Evolutionary conservation across 2,329 filamentous ascomycete genomes (phyloP).

Genomic region (Penicillium capsulatum): DNA sequence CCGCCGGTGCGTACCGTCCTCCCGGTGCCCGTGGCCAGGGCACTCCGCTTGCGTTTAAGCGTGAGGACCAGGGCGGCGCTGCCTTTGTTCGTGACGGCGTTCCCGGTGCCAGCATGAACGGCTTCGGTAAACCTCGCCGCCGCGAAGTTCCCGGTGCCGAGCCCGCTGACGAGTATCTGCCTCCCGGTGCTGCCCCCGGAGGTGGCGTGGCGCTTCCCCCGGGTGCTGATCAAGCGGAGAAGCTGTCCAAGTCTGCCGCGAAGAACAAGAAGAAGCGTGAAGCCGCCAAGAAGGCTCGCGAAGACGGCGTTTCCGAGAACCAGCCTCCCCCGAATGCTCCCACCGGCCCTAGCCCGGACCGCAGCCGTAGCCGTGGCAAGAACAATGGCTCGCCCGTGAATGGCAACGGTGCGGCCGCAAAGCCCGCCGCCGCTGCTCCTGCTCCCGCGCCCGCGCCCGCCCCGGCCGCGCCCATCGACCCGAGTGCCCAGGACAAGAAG

Average conservation of each 20-base stretch:
- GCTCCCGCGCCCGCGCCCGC: conserved; percentile 24
- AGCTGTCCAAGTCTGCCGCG: conserved; percentile 73
- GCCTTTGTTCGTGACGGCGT: conserved; percentile 80
- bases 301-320: conserved; percentile 45
- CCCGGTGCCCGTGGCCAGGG: conserved; percentile 84
- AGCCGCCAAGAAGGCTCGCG: conserved; percentile 84
- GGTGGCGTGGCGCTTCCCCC: conserved; percentile 63
- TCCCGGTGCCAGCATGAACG: conserved; percentile 61
- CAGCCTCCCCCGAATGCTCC: conserved; percentile 27
- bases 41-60: conserved; percentile 92
- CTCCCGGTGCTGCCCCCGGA: conserved; percentile 65
- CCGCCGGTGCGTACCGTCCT: conserved; percentile 92
- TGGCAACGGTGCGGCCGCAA: conserved; percentile 26
- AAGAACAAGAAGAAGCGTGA: conserved; percentile 99
- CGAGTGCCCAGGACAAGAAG: conserved; percentile 85
- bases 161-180: conserved; percentile 57
- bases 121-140: conserved; percentile 70
- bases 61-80: conserved; percentile 91
- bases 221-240: conserved; percentile 60
- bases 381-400: conserved; percentile 31
- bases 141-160: conserved; percentile 87
- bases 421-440: conserved; percentile 21
- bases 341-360: conserved; percentile 56
- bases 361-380: conserved; percentile 44
- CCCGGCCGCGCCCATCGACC: conserved; percentile 41